A percentile compares a stretch with the other conserved stretches of the same genome.
These are phyloP conservation scores for Colletotrichum sp. DNA, from an alignment of 2,329 filamentous ascomycete species.

Conservation along the genomic window DNA sequence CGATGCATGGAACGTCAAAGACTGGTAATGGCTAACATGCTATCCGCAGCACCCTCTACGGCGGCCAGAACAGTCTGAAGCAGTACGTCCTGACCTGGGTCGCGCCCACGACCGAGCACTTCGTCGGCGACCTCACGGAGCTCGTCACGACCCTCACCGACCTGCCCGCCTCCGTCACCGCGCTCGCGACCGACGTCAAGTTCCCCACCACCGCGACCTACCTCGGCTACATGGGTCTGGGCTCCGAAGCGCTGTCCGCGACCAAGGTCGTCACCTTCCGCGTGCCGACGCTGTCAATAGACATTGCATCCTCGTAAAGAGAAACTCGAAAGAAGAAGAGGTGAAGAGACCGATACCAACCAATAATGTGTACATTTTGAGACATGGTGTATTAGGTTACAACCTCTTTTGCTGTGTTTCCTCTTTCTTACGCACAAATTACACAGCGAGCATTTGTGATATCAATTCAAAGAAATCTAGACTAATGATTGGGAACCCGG, in stretches of 20 bases:
- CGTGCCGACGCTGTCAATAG: constrained; percentile 43
- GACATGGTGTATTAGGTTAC: background rate
- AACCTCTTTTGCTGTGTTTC: background rate
- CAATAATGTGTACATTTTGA: constrained; percentile 14
- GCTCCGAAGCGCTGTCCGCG: constrained; percentile 53
- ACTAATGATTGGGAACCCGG: constrained; percentile 14
- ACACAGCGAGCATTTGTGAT: constrained; percentile 20
- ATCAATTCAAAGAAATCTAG: constrained; percentile 7
- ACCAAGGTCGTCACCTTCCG: constrained; percentile 52
- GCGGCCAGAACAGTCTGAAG: constrained; percentile 39
- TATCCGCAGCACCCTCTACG: constrained; percentile 43
- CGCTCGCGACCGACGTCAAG: constrained; percentile 23
- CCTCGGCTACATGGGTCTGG: constrained; percentile 57
- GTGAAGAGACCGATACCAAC: background rate
- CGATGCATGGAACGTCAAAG: background rate
- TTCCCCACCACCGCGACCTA: constrained; percentile 48
- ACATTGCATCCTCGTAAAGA: constrained; percentile 22
- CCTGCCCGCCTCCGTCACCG: constrained; percentile 20
- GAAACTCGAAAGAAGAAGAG: background rate
- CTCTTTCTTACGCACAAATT: background rate
- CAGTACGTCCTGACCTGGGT: constrained; percentile 59
- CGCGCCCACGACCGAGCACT: constrained; percentile 40
- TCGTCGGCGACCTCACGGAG: constrained; percentile 51
- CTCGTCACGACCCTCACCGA: constrained; percentile 46
- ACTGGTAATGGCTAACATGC: accelerated